Conservation (phyloP, 2,329 filamentous ascomycete species). For the Xylariaceae sp. region DNA sequence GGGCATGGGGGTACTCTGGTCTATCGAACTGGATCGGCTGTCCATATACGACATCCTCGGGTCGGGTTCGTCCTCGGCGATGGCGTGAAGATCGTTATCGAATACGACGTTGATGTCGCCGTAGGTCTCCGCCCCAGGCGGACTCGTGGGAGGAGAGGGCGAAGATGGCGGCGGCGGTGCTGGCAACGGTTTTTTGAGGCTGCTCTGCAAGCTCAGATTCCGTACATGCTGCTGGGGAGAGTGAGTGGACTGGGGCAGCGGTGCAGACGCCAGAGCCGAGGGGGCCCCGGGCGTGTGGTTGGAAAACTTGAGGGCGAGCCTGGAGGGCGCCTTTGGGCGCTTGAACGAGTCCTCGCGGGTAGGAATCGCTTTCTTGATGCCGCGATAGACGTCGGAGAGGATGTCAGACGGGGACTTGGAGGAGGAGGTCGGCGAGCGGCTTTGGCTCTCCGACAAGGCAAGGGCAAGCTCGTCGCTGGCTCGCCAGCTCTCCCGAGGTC, state of each 20-base stretch:
- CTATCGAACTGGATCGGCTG: constrained; percentile 41
- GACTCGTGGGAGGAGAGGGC: constrained; percentile 22
- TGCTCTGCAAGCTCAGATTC: constrained; percentile 47
- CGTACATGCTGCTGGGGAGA: constrained; percentile 41
- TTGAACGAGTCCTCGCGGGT: constrained; percentile 35
- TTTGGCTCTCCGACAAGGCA: constrained; percentile 29
- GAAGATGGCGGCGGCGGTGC: constrained; percentile 39
- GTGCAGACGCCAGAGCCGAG: no score
- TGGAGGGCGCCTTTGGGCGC: constrained; percentile 37
- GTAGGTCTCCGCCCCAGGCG: constrained; percentile 20
- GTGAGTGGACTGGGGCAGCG: no score
- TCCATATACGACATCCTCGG: no score
- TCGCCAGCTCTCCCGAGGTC: constrained; percentile 18
- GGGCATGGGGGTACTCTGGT: no score
- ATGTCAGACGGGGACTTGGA: constrained; percentile 38
- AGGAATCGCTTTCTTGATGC: constrained; percentile 40
- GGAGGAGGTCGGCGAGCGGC: constrained; percentile 23
- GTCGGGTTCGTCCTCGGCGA: no score
- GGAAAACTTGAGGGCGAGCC: constrained; percentile 30
- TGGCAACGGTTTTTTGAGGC: constrained; percentile 51
- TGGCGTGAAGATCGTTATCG: constrained; percentile 19
- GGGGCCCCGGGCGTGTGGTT: no score
- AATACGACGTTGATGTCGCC: constrained; percentile 25
- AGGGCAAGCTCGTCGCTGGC: constrained; percentile 37
- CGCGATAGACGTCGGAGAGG: constrained; percentile 44